Conservation (phyloP, 768 basidiomycete genomes). For the Mycena belliarum region DNA sequence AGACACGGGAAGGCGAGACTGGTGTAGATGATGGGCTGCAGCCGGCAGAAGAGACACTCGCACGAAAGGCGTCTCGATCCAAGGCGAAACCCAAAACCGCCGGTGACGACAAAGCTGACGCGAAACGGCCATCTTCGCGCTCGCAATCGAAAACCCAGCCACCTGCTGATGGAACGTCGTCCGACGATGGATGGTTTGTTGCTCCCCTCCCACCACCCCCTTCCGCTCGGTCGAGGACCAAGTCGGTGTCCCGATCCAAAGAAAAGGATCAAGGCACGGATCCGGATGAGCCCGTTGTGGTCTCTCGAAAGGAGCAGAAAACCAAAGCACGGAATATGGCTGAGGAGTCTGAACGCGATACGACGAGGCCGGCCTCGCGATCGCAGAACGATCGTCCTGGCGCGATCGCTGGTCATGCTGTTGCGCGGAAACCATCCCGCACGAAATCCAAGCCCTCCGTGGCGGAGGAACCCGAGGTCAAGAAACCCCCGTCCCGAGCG, state of each 20-base stretch:
- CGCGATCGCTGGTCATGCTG: conserved; percentile 9
- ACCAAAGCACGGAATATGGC: conserved; percentile 1
- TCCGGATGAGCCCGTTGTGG: conserved; percentile 12
- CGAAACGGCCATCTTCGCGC: conserved; percentile 20
- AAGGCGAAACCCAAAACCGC: conserved; percentile 25
- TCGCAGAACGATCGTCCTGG: conserved; percentile 4
- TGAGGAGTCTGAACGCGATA: neutral
- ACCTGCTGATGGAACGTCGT: conserved; percentile 18
- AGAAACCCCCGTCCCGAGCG: conserved; percentile 15
- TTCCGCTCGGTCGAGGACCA: conserved; percentile 6
- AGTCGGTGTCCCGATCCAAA: conserved; percentile 5
- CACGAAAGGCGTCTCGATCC: conserved; percentile 24
- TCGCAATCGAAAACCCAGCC: conserved; percentile 17
- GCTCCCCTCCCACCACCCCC: conserved; percentile 17
- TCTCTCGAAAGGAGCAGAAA: conserved; percentile 21
- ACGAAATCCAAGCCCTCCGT: conserved; percentile 19
- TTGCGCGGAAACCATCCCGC: conserved; percentile 15
- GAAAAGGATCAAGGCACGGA: conserved; percentile 9
- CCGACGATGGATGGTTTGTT: conserved; percentile 20
- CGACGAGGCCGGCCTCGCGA: conserved; percentile 10
- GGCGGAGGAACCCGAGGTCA: conserved; percentile 6
- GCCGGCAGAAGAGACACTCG: neutral
- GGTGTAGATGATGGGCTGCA: conserved; percentile 1
- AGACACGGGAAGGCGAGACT: neutral
- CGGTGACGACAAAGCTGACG: conserved; percentile 3